phyloP scores from a whole-genome alignment of 345 rosid species.

The Salix purpurea region DNA sequence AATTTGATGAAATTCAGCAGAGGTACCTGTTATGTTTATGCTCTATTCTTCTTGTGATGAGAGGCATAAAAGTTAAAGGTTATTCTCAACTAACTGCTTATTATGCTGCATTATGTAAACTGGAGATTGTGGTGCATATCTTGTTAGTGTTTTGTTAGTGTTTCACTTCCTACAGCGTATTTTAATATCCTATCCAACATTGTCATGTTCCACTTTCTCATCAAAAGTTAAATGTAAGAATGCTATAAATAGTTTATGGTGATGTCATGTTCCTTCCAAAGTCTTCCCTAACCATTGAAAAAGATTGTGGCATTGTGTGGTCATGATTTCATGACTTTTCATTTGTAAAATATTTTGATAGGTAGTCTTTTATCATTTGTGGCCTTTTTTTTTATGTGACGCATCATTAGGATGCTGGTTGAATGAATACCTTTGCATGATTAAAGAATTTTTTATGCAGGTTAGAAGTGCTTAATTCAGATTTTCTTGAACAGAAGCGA shows the following conservation, averaged over 20 bases:
- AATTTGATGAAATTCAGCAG: slow-evolving; percentile 49
- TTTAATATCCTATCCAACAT: not conserved
- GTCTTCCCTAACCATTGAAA: not conserved
- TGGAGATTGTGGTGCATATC: not conserved
- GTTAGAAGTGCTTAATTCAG: slow-evolving; percentile 62
- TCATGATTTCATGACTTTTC: not conserved
- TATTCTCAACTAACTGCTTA: not conserved
- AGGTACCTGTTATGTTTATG: slow-evolving; percentile 39
- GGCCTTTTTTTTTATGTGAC: not conserved
- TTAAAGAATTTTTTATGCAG: slow-evolving; percentile 34
- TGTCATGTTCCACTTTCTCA: not conserved
- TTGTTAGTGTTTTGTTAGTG: not conserved
- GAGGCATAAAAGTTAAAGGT: not conserved
- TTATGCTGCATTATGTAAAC: not conserved
- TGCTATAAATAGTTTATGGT: not conserved
- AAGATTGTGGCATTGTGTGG: not conserved
- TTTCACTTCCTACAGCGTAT: not conserved
- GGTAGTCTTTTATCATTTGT: not conserved
- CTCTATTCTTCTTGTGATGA: not conserved
- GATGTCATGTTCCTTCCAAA: not conserved
- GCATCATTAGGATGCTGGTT: not conserved
- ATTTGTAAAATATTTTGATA: not conserved
- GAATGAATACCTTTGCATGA: not conserved
- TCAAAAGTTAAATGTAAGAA: not conserved
- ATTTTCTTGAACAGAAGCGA: slow-evolving; percentile 56